Conservation (phyloP, 2,329 filamentous ascomycete genomes). For the Phialocephala subalpina region DNA sequence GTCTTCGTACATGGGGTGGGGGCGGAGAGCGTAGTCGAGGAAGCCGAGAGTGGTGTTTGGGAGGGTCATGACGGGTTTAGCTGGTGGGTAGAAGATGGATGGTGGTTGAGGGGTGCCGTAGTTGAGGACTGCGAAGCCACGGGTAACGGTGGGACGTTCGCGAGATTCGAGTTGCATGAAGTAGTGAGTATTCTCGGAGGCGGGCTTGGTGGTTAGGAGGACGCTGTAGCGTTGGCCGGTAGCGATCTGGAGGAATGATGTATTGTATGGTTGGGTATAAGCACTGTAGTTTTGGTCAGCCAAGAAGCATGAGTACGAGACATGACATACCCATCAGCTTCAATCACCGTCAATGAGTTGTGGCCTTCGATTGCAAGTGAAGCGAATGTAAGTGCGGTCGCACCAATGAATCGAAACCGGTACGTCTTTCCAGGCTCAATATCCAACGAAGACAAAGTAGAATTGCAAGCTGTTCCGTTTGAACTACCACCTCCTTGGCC, state of each 20-base stretch:
- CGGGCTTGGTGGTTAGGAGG: constrained; percentile 53
- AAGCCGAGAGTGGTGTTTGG: constrained; percentile 39
- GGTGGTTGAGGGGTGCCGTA: constrained; percentile 41
- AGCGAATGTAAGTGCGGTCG: constrained; percentile 60
- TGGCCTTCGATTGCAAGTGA: constrained; percentile 66
- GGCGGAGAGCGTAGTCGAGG: constrained; percentile 46
- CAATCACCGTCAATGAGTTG: constrained; percentile 62
- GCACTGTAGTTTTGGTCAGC: constrained; percentile 27
- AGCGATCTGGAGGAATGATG: constrained; percentile 54
- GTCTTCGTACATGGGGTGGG: constrained; percentile 24
- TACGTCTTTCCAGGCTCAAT: constrained; percentile 69
- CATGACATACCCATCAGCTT: constrained; percentile 59
- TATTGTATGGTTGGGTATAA: constrained; percentile 50
- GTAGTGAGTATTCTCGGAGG: constrained; percentile 46
- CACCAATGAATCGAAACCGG: constrained; percentile 66
- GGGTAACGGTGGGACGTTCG: constrained; percentile 49
- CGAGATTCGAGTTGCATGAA: constrained; percentile 54
- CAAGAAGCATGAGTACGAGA: constrained; percentile 28
- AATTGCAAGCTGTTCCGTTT: constrained; percentile 45
- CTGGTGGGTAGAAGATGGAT: constrained; percentile 33
- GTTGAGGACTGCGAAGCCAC: constrained; percentile 51
- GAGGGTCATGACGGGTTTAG: constrained; percentile 34
- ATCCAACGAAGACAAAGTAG: constrained; percentile 56
- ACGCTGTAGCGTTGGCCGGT: constrained; percentile 59
- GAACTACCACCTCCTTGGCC: constrained; percentile 56